These are phyloP conservation scores for Crithidia brevicula DNA, from an alignment of 208 protist species.

Conservation along the genomic window DNA sequence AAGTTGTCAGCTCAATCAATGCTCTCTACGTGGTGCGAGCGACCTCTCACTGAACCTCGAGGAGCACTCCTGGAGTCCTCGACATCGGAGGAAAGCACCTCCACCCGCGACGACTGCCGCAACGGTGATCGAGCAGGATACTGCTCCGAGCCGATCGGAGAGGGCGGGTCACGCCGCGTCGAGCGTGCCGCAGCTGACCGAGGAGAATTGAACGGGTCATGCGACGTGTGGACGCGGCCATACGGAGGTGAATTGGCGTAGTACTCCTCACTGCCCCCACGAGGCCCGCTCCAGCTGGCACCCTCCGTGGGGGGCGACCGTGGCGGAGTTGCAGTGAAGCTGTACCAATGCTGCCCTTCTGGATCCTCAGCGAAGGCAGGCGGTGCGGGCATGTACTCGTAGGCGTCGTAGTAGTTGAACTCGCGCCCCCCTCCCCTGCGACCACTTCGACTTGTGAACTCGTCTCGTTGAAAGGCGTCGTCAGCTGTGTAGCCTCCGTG, in stretches of 20 bases:
- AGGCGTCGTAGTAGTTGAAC: neutral
- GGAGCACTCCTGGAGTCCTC: neutral
- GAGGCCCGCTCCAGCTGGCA: neutral
- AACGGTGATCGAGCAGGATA: conserved; percentile 4
- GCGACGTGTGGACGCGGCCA: neutral
- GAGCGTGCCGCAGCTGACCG: neutral
- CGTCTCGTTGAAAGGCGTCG: neutral
- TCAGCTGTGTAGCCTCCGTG: neutral
- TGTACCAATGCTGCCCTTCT: conserved; percentile 10
- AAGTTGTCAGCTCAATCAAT: conserved; percentile 24
- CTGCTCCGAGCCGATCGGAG: conserved; percentile 9
- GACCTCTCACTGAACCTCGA: neutral
- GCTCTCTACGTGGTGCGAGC: conserved; percentile 12
- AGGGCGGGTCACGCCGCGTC: neutral
- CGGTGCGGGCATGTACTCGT: conserved; percentile 9
- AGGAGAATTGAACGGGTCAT: conserved; percentile 3
- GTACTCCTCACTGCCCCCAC: neutral
- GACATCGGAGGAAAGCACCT: conserved; percentile 27
- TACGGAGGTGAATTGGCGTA: neutral
- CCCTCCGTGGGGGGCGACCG: conserved; percentile 5
- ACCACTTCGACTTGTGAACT: conserved; percentile 11
- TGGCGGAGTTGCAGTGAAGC: conserved; percentile 5
- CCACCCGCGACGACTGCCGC: conserved; percentile 35
- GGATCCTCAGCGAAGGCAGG: neutral
- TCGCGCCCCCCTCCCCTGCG: neutral